Conservation (phyloP, 768 basidiomycete genomes). For the Grammothele lineata region DNA sequence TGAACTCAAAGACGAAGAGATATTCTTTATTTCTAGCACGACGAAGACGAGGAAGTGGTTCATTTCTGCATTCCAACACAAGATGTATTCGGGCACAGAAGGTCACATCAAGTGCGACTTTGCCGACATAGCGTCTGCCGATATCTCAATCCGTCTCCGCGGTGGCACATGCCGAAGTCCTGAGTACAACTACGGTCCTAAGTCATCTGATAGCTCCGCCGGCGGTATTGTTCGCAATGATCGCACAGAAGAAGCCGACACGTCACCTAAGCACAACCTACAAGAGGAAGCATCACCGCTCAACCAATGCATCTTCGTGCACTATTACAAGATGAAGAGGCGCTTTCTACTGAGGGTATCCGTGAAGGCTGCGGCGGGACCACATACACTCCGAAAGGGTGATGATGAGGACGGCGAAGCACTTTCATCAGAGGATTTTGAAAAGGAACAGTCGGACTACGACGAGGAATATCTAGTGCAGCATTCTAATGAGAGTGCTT, state of each 20-base stretch:
- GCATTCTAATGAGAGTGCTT: no score
- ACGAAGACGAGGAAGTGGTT: constrained; percentile 7
- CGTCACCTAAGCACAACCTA: no score
- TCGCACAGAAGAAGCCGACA: no score
- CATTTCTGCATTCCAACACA: constrained; percentile 3
- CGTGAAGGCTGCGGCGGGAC: constrained; percentile 2
- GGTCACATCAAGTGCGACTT: not conserved
- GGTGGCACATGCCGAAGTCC: not conserved
- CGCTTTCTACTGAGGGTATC: not conserved
- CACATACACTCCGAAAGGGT: not conserved
- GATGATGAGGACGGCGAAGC: not conserved
- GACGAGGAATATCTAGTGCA: no score
- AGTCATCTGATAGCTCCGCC: no score
- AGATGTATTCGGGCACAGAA: not conserved
- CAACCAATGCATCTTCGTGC: constrained; percentile 6
- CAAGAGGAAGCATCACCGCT: not conserved
- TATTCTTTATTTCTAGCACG: constrained; percentile 5
- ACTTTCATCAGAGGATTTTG: no score
- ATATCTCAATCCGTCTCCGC: not conserved
- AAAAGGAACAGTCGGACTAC: no score
- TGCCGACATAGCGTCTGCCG: not conserved
- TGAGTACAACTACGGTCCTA: not conserved
- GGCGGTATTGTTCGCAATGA: no score
- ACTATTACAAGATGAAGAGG: constrained; percentile 9
- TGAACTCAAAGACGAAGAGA: not conserved